A percentile compares a stretch with the other conserved stretches of the same genome.
Evolutionary conservation across 2,329 filamentous ascomycete species (phyloP).

Genomic region (Pyricularia sp.): DNA sequence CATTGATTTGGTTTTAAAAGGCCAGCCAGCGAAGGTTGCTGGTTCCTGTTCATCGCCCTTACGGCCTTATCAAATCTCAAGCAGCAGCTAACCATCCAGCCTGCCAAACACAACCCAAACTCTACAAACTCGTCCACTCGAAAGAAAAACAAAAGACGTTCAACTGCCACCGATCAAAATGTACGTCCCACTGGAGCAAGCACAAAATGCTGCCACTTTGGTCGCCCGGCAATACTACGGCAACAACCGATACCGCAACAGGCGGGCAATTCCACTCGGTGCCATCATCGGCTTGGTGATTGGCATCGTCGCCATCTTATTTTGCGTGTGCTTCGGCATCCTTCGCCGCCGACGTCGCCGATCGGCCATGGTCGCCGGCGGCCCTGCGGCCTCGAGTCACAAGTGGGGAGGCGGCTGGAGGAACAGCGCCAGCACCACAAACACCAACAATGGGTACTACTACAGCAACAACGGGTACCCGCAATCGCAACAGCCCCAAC

Average conservation of each 20-base stretch:
- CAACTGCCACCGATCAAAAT: neutral
- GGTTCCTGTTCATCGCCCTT: neutral
- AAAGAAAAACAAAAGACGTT: neutral
- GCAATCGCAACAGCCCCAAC: neutral
- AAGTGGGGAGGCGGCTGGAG: constrained; percentile 3
- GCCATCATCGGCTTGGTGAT: neutral
- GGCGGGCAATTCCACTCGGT: neutral
- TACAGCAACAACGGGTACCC: neutral
- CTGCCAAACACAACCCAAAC: neutral
- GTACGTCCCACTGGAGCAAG: neutral
- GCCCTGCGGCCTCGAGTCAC: neutral
- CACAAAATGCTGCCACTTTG: neutral
- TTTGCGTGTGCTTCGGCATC: neutral
- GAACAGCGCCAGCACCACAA: neutral
- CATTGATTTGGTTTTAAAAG: neutral
- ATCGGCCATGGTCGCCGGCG: neutral
- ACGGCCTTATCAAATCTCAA: neutral
- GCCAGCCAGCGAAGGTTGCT: neutral
- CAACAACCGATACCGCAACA: neutral
- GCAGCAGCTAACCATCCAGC: neutral
- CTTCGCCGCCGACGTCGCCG: neutral
- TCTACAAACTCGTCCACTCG: neutral
- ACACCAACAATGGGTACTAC: neutral
- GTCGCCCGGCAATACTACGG: neutral
- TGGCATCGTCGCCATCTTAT: neutral